Evolutionary conservation across 352 stramenopile genomes (phyloP).

Genomic region (Phytophthora capsici): DNA sequence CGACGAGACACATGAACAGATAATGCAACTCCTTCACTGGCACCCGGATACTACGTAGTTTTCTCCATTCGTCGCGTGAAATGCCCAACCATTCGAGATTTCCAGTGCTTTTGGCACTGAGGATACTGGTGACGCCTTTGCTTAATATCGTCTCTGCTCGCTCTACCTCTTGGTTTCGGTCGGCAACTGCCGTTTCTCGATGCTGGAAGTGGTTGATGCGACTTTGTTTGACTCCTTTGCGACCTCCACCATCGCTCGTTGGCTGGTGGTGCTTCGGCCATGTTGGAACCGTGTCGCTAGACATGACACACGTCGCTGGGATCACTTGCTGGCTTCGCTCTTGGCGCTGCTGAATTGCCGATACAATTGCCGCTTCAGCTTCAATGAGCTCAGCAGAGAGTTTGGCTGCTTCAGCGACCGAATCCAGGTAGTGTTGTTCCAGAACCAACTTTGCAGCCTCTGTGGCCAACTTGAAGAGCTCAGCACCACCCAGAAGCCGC

Average conservation of each 20-base stretch:
- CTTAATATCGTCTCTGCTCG: constrained; percentile 1
- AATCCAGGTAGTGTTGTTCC: constrained; percentile 74
- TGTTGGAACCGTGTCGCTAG: constrained; percentile 55
- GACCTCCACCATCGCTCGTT: constrained; percentile 58
- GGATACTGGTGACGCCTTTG: constrained; percentile 23
- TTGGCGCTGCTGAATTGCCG: constrained; percentile 15
- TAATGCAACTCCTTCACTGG: constrained; percentile 77
- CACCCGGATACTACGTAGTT: constrained; percentile 67
- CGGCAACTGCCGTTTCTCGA: constrained; percentile 17
- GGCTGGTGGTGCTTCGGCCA: constrained; percentile 66
- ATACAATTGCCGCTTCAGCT: constrained; percentile 31
- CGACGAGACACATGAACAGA: constrained; percentile 80
- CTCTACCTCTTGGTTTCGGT: constrained; percentile 40
- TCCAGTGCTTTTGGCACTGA: constrained; percentile 26
- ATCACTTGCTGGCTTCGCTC: constrained; percentile 32
- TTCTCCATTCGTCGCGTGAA: constrained; percentile 69
- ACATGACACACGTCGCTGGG: constrained; percentile 57
- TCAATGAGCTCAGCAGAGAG: constrained; percentile 25
- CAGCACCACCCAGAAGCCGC: constrained; percentile 58
- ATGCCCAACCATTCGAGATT: constrained; percentile 73
- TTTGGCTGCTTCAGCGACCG: constrained; percentile 58
- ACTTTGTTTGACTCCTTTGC: constrained; percentile 60
- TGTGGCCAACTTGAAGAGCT: constrained; percentile 71
- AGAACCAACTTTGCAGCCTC: constrained; percentile 79
- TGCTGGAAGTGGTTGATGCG: constrained; percentile 78